A percentile compares a stretch with the other conserved stretches of the same genome.
Evolutionary conservation across 1,139 yeast species (phyloP).

Genomic region (Yamadazyma diospyri): DNA sequence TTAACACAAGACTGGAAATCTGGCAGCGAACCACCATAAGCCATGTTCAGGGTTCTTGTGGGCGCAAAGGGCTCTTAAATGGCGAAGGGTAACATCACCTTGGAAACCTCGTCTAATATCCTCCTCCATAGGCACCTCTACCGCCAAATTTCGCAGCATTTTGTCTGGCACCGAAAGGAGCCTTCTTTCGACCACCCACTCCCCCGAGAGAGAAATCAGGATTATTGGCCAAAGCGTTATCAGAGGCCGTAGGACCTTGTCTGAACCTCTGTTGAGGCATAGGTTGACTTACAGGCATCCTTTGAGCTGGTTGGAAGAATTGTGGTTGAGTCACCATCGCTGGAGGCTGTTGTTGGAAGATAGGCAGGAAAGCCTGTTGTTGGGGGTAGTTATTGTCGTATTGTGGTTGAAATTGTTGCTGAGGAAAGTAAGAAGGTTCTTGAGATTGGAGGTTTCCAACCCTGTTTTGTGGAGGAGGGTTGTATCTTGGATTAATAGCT

Average conservation of each 20-base stretch:
- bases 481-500: slow-evolving; percentile 63
- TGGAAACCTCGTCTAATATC: too few relatives aligned
- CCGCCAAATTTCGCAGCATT: slow-evolving; percentile 14
- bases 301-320: slow-evolving; percentile 6
- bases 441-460: slow-evolving; percentile 4
- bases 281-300: slow-evolving; percentile 2
- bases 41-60: too few relatives aligned
- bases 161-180: slow-evolving; percentile 14
- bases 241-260: slow-evolving; percentile 40
- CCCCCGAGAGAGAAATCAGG: slow-evolving; percentile 48
- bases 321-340: too few relatives aligned
- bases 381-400: slow-evolving; percentile 4
- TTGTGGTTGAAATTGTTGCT: slow-evolving; percentile 16
- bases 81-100: too few relatives aligned
- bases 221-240: slow-evolving; percentile 45
- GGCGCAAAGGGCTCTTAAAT: too few relatives aligned
- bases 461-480: slow-evolving; percentile 9
- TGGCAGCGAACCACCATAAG: too few relatives aligned
- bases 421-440: slow-evolving; percentile 11
- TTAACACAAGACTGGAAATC: too few relatives aligned
- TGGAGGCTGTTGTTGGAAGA: slow-evolving; percentile 12
- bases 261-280: slow-evolving; percentile 9
- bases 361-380: slow-evolving; percentile 14
- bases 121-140: too few relatives aligned
- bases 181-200: slow-evolving; percentile 22